These are phyloP conservation scores for Shiraia sp. DNA, from an alignment of 2,329 filamentous ascomycete genomes.

Conservation along the genomic window DNA sequence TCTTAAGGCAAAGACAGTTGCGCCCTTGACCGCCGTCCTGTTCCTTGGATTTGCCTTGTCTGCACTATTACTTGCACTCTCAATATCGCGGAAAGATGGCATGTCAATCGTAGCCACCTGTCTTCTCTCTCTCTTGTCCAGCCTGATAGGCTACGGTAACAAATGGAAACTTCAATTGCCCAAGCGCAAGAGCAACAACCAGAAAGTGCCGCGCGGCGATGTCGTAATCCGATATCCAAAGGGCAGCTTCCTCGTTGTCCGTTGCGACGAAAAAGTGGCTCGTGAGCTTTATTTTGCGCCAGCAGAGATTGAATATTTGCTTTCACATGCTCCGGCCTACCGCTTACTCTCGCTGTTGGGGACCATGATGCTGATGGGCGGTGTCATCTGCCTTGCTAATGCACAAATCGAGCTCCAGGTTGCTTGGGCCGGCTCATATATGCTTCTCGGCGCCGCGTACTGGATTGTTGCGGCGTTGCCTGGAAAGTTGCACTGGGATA, in stretches of 20 bases:
- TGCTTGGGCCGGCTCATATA: slow-evolving; percentile 55
- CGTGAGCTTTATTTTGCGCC: slow-evolving; percentile 58
- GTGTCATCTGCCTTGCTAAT: slow-evolving; percentile 57
- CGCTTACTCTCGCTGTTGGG: slow-evolving; percentile 54
- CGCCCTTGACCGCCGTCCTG: slow-evolving; percentile 51
- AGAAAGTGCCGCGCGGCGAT: slow-evolving; percentile 46
- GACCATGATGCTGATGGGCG: slow-evolving; percentile 57
- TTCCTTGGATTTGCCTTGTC: slow-evolving; percentile 52
- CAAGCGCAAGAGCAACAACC: slow-evolving; percentile 35
- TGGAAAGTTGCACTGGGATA: slow-evolving; percentile 53
- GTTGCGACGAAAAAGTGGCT: slow-evolving; percentile 55
- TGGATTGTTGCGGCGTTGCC: slow-evolving; percentile 57
- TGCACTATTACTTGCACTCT: slow-evolving; percentile 48
- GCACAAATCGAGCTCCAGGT: slow-evolving; percentile 53
- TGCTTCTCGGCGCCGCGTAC: slow-evolving; percentile 55
- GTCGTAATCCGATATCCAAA: slow-evolving; percentile 57
- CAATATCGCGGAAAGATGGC: slow-evolving; percentile 52
- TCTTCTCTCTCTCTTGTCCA: slow-evolving; percentile 54
- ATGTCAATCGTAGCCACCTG: slow-evolving; percentile 56
- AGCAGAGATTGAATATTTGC: slow-evolving; percentile 53
- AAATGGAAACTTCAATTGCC: slow-evolving; percentile 54
- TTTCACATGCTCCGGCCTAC: slow-evolving; percentile 48
- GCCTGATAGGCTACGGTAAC: slow-evolving; percentile 54
- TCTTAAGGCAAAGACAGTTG: slow-evolving; percentile 51
- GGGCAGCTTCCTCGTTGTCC: slow-evolving; percentile 55